Evolutionary conservation across 495 filamentous ascomycete genomes (phyloP).

Genomic region (Neurospora tetrasperma): DNA sequence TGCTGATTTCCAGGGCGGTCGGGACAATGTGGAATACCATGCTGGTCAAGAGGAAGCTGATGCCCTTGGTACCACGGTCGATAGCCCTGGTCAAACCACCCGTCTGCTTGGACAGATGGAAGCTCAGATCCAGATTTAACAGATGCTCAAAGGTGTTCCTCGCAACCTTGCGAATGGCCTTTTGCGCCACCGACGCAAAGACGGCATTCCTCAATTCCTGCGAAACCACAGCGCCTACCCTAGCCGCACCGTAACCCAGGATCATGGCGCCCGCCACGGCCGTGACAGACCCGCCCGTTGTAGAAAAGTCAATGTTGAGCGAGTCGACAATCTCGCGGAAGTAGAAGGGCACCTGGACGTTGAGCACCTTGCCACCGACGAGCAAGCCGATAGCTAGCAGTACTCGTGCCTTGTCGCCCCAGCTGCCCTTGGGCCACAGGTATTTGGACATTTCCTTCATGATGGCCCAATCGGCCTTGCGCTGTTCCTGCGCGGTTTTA

Average conservation of each 20-base stretch:
- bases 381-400: constrained; percentile 69
- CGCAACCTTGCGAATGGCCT: constrained; percentile 85
- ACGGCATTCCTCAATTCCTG: constrained; percentile 91
- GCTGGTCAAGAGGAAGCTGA: constrained; percentile 89
- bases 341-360: constrained; percentile 97
- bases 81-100: constrained; percentile 91
- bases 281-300: constrained; percentile 72
- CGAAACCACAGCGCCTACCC: constrained; percentile 77
- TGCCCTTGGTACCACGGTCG: constrained; percentile 93
- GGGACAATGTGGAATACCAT: constrained; percentile 98
- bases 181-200: constrained; percentile 94
- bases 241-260: constrained; percentile 77
- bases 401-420: constrained; percentile 75
- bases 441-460: constrained; percentile 96
- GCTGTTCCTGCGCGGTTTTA: constrained; percentile 68
- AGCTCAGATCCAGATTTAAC: constrained; percentile 78
- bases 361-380: constrained; percentile 86
- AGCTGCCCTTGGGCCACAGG: constrained; percentile 89
- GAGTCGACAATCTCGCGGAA: constrained; percentile 95
- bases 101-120: constrained; percentile 88
- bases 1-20: constrained; percentile 83
- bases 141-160: constrained; percentile 88
- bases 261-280: constrained; percentile 89
- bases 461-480: constrained; percentile 96
- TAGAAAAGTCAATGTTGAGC: constrained; percentile 89